Evolutionary conservation across 306 rosid genomes (phyloP).

Genomic region (Canavalia gladiata): DNA sequence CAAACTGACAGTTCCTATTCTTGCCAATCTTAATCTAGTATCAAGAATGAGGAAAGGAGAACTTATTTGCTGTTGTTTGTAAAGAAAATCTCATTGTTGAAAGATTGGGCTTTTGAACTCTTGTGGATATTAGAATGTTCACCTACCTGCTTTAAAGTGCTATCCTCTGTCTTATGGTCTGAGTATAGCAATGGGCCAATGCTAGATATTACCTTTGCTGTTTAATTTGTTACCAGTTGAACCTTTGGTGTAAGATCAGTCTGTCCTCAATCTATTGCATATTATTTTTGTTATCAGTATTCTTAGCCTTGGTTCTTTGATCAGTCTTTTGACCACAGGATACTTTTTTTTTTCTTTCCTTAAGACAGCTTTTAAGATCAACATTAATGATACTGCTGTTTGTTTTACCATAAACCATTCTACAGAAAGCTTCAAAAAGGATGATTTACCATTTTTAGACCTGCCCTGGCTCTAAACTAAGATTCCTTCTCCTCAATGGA

Average conservation of each 20-base stretch:
- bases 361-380: background rate
- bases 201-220: background rate
- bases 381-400: background rate
- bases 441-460: background rate
- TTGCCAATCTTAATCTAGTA: background rate
- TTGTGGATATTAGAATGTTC: slow-evolving; percentile 6
- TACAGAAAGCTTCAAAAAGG: background rate
- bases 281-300: slow-evolving; percentile 2
- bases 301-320: background rate
- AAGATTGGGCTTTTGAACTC: background rate
- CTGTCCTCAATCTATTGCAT: background rate
- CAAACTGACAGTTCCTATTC: background rate
- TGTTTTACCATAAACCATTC: background rate
- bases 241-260: background rate
- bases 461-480: background rate
- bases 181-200: background rate
- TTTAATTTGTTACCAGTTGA: background rate
- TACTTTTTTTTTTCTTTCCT: background rate
- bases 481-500: background rate
- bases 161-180: background rate
- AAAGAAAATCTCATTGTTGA: too few relatives aligned
- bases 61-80: background rate
- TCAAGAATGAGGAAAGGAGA: background rate
- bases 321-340: background rate
- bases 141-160: background rate